Percentiles rank a stretch among this genome's conserved stretches.
phyloP scores from a whole-genome alignment of 768 basidiomycete genomes.

The Hypholoma sublateritium region DNA sequence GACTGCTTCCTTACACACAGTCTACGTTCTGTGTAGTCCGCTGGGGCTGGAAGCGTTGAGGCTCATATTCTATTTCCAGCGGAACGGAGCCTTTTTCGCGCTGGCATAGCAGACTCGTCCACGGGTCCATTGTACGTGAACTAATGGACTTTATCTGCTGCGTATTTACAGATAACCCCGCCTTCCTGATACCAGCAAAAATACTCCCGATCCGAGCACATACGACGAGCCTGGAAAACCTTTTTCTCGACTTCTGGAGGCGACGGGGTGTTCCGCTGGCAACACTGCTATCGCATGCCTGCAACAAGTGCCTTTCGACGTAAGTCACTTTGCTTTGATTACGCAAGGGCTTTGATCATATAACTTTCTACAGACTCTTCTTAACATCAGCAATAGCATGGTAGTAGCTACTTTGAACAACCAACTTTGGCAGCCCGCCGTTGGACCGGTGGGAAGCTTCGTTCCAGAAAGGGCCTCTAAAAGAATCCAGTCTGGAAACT shows the following conservation, averaged over 20 bases:
- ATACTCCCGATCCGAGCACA: conserved; percentile 42
- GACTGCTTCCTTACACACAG: background rate
- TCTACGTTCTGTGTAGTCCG: conserved; percentile 33
- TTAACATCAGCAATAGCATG: conserved; percentile 48
- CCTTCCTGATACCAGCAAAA: conserved; percentile 40
- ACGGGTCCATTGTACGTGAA: conserved; percentile 49
- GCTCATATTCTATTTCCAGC: conserved; percentile 47
- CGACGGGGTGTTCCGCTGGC: conserved; percentile 46
- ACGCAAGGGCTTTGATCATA: background rate
- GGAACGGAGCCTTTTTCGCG: conserved; percentile 41
- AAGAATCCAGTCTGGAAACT: conserved; percentile 45
- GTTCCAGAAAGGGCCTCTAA: conserved; percentile 44
- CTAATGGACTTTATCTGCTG: background rate
- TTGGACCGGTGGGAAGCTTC: conserved; percentile 52
- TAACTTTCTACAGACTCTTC: conserved; percentile 35
- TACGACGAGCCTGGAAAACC: conserved; percentile 54
- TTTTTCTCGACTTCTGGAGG: conserved; percentile 43
- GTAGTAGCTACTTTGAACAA: conserved; percentile 44
- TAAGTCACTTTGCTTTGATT: conserved; percentile 10
- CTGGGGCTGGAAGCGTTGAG: conserved; percentile 51
- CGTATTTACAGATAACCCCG: background rate
- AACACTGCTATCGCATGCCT: conserved; percentile 42
- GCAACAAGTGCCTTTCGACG: conserved; percentile 44
- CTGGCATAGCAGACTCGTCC: conserved; percentile 51
- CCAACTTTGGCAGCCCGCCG: conserved; percentile 58